Base-by-base conservation (phyloP, 257 asterid species). In the Striga asiatica region DNA sequence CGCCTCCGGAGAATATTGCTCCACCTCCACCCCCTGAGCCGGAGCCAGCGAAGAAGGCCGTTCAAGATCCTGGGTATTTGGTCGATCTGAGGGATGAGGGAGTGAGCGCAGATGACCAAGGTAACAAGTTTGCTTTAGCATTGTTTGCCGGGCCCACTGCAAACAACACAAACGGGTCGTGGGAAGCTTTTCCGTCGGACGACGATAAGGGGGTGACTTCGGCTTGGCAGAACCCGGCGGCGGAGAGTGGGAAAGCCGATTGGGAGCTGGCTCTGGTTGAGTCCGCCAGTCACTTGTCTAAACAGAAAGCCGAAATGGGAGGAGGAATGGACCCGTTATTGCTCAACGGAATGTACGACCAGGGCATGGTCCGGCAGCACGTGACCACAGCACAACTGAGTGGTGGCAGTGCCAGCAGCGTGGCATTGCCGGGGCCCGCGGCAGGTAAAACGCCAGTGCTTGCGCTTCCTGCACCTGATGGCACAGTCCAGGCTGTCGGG, bases 201-300 rank as follows among this genome's bases (percentile, higher is more conserved):
- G 91, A 85, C 4, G 79, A 68, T 50, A 35, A 71, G 0, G 79
- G 72, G 55, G 82, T 86, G 71, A 81, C 84, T 52, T 83, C 95
- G 0, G 95, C 95, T 12, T 86, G 95, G 95, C 94, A 86, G 86
- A 88, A 84, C 68, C 96, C 94, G 1, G 96, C 96, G 1, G 93
- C 85, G 0, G 96, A 84, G 67, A 28, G 66, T 0, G 89, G 93
- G 2, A 88, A 88, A 68, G 94, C 93, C 4, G 96, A 84, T 56
- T 88, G 96, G 96, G 94, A 83, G 65, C 50, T 88, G 79, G 94
- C 96, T 8, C 67, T 87, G 50, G 94, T 83, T 11, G 96, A 87
- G 64, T 73, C 96, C 0, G 80, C 87, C 0, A 81, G 96, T 56
- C 72, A 87, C 68, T 54, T 87, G 62, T 72, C 94, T 12, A 43